phyloP scores from a whole-genome alignment of 257 asterid species.

The Capsicum rhomboideum region DNA sequence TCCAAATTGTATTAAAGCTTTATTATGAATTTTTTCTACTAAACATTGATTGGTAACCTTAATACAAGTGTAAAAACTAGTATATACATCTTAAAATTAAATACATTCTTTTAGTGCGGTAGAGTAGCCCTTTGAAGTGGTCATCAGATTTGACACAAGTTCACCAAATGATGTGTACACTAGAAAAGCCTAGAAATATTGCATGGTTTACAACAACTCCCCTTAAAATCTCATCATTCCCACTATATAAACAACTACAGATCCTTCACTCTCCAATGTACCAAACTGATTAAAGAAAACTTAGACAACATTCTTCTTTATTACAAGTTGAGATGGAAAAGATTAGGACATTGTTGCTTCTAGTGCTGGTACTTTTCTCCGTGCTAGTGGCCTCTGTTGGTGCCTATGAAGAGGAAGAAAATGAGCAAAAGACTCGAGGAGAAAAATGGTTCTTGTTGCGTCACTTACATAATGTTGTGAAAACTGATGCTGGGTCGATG shows the following conservation, averaged over 20 bases:
- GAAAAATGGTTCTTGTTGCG: conserved; percentile 42
- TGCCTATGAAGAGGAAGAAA: neutral
- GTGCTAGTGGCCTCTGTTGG: conserved; percentile 12
- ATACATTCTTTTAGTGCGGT: neutral
- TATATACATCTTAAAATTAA: neutral
- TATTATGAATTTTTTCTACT: neutral
- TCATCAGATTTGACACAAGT: neutral
- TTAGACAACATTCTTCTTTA: neutral
- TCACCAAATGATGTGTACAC: neutral
- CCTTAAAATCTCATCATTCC: neutral
- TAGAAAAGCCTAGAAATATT: conserved; percentile 8
- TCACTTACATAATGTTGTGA: conserved; percentile 40
- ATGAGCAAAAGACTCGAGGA: conserved; percentile 14
- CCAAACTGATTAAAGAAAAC: neutral
- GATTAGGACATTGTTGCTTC: neutral
- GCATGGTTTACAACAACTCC: conserved; percentile 51
- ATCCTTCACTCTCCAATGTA: neutral
- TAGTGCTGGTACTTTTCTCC: conserved; percentile 16
- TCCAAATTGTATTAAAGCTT: neutral
- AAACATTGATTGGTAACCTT: neutral
- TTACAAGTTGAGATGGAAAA: conserved; percentile 1
- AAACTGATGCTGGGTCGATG: conserved; percentile 67
- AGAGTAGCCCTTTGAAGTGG: neutral
- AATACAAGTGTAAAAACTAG: neutral
- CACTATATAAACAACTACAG: conserved; percentile 24